Evolutionary conservation across 176 grass and related monocot species (phyloP).

Genomic region (Hyparrhenia diplandra): DNA sequence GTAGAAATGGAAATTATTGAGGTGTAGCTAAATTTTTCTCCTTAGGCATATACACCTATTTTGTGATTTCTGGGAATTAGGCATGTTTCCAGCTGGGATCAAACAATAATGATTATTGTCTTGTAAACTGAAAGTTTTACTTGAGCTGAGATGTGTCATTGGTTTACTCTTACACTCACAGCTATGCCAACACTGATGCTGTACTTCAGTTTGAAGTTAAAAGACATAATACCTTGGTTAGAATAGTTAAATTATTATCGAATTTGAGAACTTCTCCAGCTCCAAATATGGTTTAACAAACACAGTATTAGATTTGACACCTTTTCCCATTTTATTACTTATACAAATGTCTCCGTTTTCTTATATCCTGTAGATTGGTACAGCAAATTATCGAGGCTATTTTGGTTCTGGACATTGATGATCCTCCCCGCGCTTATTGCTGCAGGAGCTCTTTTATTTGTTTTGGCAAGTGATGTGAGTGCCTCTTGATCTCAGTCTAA

Average conservation of each 20-base stretch:
- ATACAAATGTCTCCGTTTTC: conserved; percentile 17
- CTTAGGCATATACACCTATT: background rate
- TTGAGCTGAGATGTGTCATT: background rate
- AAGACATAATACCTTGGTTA: no score
- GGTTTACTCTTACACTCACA: background rate
- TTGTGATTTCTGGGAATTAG: background rate
- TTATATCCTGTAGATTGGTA: conserved; percentile 54
- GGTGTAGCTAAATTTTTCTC: background rate
- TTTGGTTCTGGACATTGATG: conserved; percentile 84
- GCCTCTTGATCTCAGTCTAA: conserved; percentile 23
- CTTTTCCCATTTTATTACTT: conserved; percentile 21
- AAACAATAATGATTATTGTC: background rate
- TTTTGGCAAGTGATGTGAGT: conserved; percentile 96
- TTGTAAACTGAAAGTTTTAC: background rate
- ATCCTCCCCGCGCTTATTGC: conserved; percentile 66
- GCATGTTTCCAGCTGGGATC: background rate
- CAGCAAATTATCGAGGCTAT: conserved; percentile 71
- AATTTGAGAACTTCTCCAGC: background rate
- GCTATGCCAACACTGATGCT: background rate
- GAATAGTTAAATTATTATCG: background rate
- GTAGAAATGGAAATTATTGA: background rate
- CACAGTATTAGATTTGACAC: background rate
- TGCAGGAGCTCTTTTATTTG: conserved; percentile 83
- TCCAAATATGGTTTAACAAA: background rate
- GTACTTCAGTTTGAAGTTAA: background rate